Base-by-base conservation (phyloP, 768 basidiomycete species). In the Boletus edulis region DNA sequence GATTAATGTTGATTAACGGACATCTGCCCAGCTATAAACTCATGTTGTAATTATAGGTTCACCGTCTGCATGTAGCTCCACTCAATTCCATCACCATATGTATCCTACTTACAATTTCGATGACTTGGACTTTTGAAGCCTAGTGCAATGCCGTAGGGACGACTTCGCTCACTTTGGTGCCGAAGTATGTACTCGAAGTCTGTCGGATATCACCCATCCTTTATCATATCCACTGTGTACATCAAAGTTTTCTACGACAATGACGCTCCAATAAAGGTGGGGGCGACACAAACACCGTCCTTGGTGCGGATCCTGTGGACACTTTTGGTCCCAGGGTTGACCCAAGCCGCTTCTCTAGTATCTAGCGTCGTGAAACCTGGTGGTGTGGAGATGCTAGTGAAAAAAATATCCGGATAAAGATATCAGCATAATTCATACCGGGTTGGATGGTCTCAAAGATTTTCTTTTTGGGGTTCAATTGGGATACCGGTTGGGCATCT, bases 381-480 rank as follows among this genome's bases (percentile, higher is more conserved):
- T 43, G 18, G 49, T 18, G 49, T 10, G 20, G 24, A 60, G 34
- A 27, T 46, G 48, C 12, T 34, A 13, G 12, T 54, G 27, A 51
- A 35, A 52, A 52, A 54, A 46, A n/a, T 15, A 29, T 46, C 27
- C 5, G 9, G 45, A 49, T 43, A 46, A 60, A 44, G 35, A 51
- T 52, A 50, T 34, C 31, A 34, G 0, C 15, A 31, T 15, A 6
- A 11, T 44, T 45, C 72, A 22, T 62, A 87, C 92, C 89, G 48
- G 94, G 94, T 68, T 97, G 97, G 47, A 99, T 84, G 0, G 94
- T 88, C 75, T 99, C 97, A 65, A 98, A 99, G 32, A 98, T 91
- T 76, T 98, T 99, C 78, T 97, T 98, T 76, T 98, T 99, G 13
- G 97, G 97, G 72, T 98, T 98, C 54, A 99, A 78, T 65, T 95